Percentiles rank a stretch among this genome's conserved stretches.
phyloP scores from a whole-genome alignment of 208 protist species.

The Polymyxa betae region DNA sequence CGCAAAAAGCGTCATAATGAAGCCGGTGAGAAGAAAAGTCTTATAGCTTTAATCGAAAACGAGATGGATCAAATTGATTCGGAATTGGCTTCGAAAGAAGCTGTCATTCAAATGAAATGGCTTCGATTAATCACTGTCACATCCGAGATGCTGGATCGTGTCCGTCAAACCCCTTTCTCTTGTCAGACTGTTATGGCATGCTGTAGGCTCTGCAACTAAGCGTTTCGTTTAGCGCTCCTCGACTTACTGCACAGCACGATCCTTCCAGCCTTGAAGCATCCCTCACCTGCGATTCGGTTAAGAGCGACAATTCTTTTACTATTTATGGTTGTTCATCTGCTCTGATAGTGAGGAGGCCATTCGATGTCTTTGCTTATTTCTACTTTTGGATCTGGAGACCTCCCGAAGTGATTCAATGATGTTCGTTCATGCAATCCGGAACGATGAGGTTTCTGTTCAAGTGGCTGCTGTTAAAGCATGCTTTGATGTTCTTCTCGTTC shows the following conservation, averaged over 20 bases:
- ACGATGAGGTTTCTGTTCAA: background rate
- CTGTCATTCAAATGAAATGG: background rate
- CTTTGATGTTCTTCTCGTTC: slow-evolving; percentile 41
- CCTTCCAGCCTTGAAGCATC: background rate
- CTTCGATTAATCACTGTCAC: background rate
- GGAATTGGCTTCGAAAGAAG: background rate
- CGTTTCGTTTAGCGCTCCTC: background rate
- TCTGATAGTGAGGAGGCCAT: background rate
- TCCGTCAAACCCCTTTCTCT: slow-evolving; percentile 22
- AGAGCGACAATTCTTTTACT: background rate
- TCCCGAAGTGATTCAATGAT: background rate
- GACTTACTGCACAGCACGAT: background rate
- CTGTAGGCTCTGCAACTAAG: background rate
- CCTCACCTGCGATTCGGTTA: background rate
- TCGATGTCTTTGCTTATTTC: slow-evolving; percentile 2
- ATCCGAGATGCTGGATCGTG: background rate
- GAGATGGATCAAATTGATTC: slow-evolving; percentile 32
- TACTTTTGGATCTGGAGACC: slow-evolving; percentile 2
- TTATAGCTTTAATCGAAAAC: slow-evolving; percentile 13
- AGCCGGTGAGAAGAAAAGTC: background rate
- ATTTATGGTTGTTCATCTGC: background rate
- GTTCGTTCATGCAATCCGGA: slow-evolving; percentile 27
- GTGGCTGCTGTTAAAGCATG: slow-evolving; percentile 21
- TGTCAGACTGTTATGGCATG: background rate
- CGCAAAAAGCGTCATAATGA: background rate